Conservation (phyloP, 768 basidiomycete species). For the Rhodotorula paludigena region DNA sequence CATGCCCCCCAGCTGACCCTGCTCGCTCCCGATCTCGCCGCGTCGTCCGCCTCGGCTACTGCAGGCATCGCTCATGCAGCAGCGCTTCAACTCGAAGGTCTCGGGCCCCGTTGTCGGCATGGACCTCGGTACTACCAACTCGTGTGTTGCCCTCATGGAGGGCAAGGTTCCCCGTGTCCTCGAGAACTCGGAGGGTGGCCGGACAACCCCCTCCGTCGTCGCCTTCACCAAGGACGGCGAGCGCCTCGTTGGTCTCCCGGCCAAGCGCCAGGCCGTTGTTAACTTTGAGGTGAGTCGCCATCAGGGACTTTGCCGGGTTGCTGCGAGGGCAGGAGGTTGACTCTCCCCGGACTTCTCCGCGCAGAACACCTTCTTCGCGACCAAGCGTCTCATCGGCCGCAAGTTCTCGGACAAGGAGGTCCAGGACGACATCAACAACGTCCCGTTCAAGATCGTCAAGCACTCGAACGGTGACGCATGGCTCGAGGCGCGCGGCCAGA, state of each 20-base stretch:
- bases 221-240: conserved; percentile 99
- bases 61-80: conserved; percentile 28
- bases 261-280: conserved; percentile 94
- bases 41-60: not conserved
- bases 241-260: conserved; percentile 82
- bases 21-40: not conserved
- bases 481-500: conserved; percentile 81
- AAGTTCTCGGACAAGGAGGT: conserved; percentile 91
- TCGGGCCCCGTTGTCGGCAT: conserved; percentile 40
- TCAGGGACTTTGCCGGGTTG: no score
- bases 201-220: conserved; percentile 96
- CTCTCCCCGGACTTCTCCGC: conserved; percentile 40
- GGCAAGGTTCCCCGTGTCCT: conserved; percentile 67
- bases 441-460: conserved; percentile 58
- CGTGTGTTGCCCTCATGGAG: conserved; percentile 39
- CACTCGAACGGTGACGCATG: conserved; percentile 54
- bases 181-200: conserved; percentile 94
- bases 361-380: conserved; percentile 61
- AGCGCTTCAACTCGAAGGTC: conserved; percentile 40
- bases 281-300: conserved; percentile 64
- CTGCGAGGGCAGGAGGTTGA: not conserved
- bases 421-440: conserved; percentile 69
- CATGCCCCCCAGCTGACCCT: not conserved
- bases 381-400: conserved; percentile 86
- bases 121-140: conserved; percentile 40